These are phyloP conservation scores for Saprolegnia diclina DNA, from an alignment of 352 stramenopile genomes.

Conservation along the genomic window DNA sequence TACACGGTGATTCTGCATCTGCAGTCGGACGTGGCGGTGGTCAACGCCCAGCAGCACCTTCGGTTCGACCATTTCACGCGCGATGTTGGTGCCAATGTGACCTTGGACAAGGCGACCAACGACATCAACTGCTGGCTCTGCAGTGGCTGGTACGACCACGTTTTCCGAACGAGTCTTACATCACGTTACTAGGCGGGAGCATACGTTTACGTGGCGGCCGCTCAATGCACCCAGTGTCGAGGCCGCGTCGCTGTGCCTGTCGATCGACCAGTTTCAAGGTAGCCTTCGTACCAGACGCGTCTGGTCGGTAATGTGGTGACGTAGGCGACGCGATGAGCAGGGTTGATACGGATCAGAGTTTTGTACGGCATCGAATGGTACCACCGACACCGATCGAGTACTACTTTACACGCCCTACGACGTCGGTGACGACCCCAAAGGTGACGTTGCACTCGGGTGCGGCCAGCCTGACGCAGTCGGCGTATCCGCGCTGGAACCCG, in stretches of 20 bases:
- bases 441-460: neutral
- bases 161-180: neutral
- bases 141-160: neutral
- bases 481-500: conserved; percentile 7
- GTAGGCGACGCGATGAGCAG: conserved; percentile 8
- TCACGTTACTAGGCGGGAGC: neutral
- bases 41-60: neutral
- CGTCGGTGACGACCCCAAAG: neutral
- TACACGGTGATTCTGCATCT: conserved; percentile 6
- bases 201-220: neutral
- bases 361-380: neutral
- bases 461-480: neutral
- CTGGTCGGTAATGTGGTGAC: neutral
- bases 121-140: conserved; percentile 7
- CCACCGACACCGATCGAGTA: neutral
- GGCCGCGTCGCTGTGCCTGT: neutral
- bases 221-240: neutral
- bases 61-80: neutral
- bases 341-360: neutral
- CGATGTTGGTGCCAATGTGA: neutral
- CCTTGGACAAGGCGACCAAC: neutral
- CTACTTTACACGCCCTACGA: neutral
- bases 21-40: neutral
- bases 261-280: conserved; percentile 6
- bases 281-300: neutral